A percentile compares a stretch with the other conserved stretches of the same genome.
Conservation (phyloP, 306 rosid species). For the Nissolia schottii region DNA sequence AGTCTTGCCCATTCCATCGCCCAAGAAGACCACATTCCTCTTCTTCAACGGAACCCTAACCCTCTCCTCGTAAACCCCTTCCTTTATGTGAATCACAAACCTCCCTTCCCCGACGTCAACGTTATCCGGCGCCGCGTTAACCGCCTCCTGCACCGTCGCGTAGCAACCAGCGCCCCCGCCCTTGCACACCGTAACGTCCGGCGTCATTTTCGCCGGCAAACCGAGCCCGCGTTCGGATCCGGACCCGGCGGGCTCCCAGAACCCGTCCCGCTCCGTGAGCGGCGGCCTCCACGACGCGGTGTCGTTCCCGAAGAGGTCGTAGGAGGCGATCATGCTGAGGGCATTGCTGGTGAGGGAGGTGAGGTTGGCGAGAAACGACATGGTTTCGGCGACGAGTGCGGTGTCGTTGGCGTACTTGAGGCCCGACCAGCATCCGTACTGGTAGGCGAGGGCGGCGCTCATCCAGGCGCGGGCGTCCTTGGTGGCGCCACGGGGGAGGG, state of each 20-base stretch:
- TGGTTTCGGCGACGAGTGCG: constrained; percentile 38
- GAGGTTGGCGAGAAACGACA: constrained; percentile 60
- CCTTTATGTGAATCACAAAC: constrained; percentile 67
- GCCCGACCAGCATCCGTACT: constrained; percentile 84
- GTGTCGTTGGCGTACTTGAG: constrained; percentile 82
- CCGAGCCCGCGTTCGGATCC: background rate
- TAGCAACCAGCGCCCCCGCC: constrained; percentile 37
- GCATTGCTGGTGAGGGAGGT: constrained; percentile 59
- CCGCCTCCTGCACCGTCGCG: constrained; percentile 75
- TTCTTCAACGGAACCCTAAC: constrained; percentile 70
- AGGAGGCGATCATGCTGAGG: constrained; percentile 61
- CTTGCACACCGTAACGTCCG: constrained; percentile 64
- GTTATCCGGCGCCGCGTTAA: constrained; percentile 50
- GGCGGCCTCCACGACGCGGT: constrained; percentile 66
- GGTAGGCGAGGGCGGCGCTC: constrained; percentile 62
- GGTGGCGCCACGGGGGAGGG: constrained; percentile 31
- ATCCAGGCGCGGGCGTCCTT: constrained; percentile 76
- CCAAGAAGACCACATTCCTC: constrained; percentile 69
- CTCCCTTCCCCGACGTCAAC: constrained; percentile 8
- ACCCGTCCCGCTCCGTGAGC: constrained; percentile 67
- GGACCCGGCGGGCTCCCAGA: constrained; percentile 50
- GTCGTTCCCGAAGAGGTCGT: constrained; percentile 49
- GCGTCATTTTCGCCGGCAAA: constrained; percentile 38
- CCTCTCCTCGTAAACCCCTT: constrained; percentile 78
- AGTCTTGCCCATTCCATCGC: constrained; percentile 81